Conservation (phyloP, 441 rosid species). For the Erodium texanum region DNA sequence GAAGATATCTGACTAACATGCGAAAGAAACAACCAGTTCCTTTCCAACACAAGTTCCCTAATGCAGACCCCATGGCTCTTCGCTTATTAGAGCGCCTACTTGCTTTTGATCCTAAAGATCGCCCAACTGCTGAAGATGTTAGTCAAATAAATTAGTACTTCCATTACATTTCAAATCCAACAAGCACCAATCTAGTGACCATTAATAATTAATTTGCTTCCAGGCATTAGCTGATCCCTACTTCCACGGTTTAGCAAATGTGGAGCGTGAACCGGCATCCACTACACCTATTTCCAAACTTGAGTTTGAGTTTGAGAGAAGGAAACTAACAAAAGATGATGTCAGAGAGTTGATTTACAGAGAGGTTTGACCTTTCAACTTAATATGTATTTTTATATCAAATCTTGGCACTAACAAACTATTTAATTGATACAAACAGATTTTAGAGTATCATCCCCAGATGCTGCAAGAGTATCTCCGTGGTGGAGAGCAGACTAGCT, state of each 20-base stretch:
- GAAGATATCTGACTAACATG: conserved; percentile 95
- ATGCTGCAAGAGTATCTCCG: conserved; percentile 92
- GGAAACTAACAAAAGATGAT: conserved; percentile 83
- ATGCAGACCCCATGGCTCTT: conserved; percentile 83
- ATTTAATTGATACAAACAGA: conserved; percentile 36
- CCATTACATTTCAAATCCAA: not conserved
- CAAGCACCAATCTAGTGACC: not conserved
- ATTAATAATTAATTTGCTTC: conserved; percentile 12
- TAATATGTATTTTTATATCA: conserved; percentile 13
- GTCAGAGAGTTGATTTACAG: conserved; percentile 93
- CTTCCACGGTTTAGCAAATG: conserved; percentile 70
- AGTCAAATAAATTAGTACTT: conserved; percentile 16
- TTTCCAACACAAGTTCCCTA: conserved; percentile 71
- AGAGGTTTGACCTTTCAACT: conserved; percentile 47
- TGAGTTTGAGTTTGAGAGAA: conserved; percentile 97
- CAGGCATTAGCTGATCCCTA: conserved; percentile 94
- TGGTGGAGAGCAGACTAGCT: conserved; percentile 95
- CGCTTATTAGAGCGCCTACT: conserved; percentile 65
- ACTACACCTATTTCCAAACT: conserved; percentile 86
- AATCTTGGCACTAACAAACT: conserved; percentile 11
- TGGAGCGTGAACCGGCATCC: conserved; percentile 72
- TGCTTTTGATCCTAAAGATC: conserved; percentile 99
- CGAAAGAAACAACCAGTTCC: conserved; percentile 79
- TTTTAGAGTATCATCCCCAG: conserved; percentile 96
- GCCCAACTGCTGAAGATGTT: conserved; percentile 84